Percentiles rank a stretch among this genome's conserved stretches.
Conservation (phyloP, 1,139 yeast genomes). For the Suhomyces bokatorum region DNA sequence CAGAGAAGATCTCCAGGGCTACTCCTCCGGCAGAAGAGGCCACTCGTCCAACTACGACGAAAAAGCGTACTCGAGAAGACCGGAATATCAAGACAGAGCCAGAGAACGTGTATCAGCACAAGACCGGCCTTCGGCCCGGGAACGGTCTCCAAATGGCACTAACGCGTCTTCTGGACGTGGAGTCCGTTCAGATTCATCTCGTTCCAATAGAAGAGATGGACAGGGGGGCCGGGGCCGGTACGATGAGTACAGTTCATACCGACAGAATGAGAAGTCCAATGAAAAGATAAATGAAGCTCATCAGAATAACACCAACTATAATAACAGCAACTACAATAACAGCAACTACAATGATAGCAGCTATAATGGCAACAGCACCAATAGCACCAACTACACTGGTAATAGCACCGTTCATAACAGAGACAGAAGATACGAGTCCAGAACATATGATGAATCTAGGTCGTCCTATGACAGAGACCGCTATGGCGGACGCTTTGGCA, state of each 20-base stretch:
- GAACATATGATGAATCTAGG: conserved; percentile 1
- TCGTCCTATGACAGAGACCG: not conserved
- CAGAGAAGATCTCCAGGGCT: conserved; percentile 11
- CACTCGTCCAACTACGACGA: conserved; percentile 2
- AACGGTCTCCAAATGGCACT: conserved; percentile 9
- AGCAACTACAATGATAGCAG: not conserved
- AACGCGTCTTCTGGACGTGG: not conserved
- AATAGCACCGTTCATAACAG: too few species aligned
- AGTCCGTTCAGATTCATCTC: not conserved
- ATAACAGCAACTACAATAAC: too few species aligned
- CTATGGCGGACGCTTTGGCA: not conserved
- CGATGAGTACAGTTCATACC: conserved; percentile 7
- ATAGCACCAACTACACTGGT: too few species aligned
- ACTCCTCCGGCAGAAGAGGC: conserved; percentile 14
- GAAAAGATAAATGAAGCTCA: too few species aligned
- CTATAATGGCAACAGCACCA: too few species aligned
- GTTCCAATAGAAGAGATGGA: not conserved
- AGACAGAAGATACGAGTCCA: not conserved
- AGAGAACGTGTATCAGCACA: conserved; percentile 12
- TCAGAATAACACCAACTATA: too few species aligned
- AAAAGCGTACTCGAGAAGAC: conserved; percentile 9
- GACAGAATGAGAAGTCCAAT: not conserved
- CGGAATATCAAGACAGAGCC: conserved; percentile 13
- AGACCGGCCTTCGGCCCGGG: not conserved
- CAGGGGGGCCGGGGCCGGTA: not conserved